These are phyloP conservation scores for Leucaena leucocephala DNA, from an alignment of 306 rosid genomes.

Conservation along the genomic window DNA sequence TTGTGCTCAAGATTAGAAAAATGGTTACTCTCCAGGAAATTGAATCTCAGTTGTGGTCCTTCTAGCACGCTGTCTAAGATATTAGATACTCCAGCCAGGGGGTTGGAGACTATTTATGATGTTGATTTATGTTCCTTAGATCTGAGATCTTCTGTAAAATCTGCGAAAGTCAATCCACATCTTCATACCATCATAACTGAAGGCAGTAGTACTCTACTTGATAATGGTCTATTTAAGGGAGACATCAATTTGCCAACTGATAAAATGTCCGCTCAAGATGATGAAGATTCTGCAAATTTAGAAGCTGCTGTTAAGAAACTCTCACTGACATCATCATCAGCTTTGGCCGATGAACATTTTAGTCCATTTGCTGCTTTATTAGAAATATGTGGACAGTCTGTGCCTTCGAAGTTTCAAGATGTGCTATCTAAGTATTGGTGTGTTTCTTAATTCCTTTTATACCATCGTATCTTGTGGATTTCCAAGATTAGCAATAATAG, in stretches of 20 bases:
- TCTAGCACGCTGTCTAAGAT: conserved; percentile 78
- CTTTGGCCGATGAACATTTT: conserved; percentile 48
- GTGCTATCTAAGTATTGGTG: conserved; percentile 66
- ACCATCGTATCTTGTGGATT: conserved; percentile 13
- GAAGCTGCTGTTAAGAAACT: conserved; percentile 69
- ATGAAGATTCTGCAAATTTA: conserved; percentile 48
- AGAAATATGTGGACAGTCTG: conserved; percentile 80
- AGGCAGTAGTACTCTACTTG: background rate
- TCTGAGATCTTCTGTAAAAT: conserved; percentile 44
- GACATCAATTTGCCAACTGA: conserved; percentile 33
- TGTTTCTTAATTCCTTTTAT: conserved; percentile 40
- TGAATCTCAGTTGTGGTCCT: conserved; percentile 60
- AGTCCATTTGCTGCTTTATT: conserved; percentile 68
- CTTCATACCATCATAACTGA: background rate
- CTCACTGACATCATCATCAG: conserved; percentile 63
- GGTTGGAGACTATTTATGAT: conserved; percentile 43
- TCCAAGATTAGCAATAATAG: conserved; percentile 1
- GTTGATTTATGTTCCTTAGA: conserved; percentile 34
- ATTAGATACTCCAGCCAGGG: conserved; percentile 58
- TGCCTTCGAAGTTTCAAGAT: conserved; percentile 60
- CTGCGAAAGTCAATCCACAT: conserved; percentile 36
- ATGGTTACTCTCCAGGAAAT: conserved; percentile 66
- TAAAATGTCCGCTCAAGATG: conserved; percentile 32
- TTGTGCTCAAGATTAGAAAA: conserved; percentile 71
- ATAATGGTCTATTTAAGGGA: conserved; percentile 33